These are phyloP conservation scores for Laguncularia racemosa DNA, from an alignment of 345 rosid species.

Conservation along the genomic window DNA sequence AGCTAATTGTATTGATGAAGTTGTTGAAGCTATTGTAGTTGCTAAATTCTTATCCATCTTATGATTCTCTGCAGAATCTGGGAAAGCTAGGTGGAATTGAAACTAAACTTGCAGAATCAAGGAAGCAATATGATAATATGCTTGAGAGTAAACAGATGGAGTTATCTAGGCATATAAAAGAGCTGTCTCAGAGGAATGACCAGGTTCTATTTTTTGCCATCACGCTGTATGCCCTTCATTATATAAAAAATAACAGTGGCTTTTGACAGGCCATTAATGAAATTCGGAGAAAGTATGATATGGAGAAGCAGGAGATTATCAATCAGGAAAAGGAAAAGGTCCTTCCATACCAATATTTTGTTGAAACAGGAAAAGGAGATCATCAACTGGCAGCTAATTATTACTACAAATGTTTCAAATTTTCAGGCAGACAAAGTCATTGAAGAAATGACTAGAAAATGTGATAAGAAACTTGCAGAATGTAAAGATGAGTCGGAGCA, in stretches of 20 bases:
- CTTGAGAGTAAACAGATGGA: constrained; percentile 81
- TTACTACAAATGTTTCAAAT: constrained; percentile 1
- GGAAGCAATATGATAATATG: constrained; percentile 63
- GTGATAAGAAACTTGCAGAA: constrained; percentile 42
- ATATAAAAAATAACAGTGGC: constrained; percentile 10
- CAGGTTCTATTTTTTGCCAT: constrained; percentile 44
- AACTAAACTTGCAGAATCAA: constrained; percentile 60
- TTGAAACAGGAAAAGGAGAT: background rate
- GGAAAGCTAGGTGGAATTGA: constrained; percentile 52
- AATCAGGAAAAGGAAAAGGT: constrained; percentile 65
- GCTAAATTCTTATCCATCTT: constrained; percentile 7
- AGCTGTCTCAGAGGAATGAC: constrained; percentile 83
- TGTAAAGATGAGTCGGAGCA: constrained; percentile 50
- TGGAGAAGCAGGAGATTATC: constrained; percentile 62
- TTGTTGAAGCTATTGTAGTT: constrained; percentile 7
- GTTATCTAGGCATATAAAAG: constrained; percentile 81
- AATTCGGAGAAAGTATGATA: constrained; percentile 73
- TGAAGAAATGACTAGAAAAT: constrained; percentile 44
- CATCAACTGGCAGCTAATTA: no score
- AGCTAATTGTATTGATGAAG: constrained; percentile 2
- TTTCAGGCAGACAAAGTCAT: constrained; percentile 50
- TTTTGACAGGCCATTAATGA: constrained; percentile 71
- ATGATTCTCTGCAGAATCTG: constrained; percentile 48
- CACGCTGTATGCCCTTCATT: constrained; percentile 6
- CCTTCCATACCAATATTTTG: constrained; percentile 11